Evolutionary conservation across 768 basidiomycete genomes (phyloP).

Genomic region (Jaapia argillacea): DNA sequence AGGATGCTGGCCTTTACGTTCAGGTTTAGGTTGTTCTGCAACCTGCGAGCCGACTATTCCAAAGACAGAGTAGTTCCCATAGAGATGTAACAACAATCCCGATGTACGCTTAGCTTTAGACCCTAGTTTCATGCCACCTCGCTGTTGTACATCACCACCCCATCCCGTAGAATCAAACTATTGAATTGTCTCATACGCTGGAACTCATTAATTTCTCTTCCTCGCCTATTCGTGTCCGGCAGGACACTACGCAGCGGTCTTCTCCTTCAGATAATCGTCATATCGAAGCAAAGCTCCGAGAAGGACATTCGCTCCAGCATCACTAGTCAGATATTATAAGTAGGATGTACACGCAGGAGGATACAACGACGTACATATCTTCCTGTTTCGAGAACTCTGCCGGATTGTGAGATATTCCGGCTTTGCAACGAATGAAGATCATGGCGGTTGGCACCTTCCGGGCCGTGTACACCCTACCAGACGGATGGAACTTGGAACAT

Average conservation of each 20-base stretch:
- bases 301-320: not conserved
- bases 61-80: not conserved
- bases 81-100: not conserved
- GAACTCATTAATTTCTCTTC: too few species aligned
- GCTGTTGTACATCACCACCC: too few species aligned
- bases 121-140: too few species aligned
- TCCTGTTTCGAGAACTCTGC: not conserved
- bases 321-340: not conserved
- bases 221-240: too few species aligned
- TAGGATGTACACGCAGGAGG: not conserved
- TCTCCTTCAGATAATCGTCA: not conserved
- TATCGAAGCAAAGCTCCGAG: slow-evolving; percentile 1
- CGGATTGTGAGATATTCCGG: slow-evolving; percentile 2
- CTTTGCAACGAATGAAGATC: slow-evolving; percentile 3
- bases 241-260: too few species aligned
- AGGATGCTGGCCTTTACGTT: slow-evolving; percentile 49
- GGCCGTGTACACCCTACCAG: not conserved
- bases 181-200: too few species aligned
- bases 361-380: slow-evolving; percentile 1
- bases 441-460: slow-evolving; percentile 1
- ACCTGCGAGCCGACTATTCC: not conserved
- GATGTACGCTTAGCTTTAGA: too few species aligned
- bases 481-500: not conserved
- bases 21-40: slow-evolving; percentile 28
- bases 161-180: too few species aligned